Base-by-base conservation (phyloP, 306 rosid genomes). In the Prunus fruticosa region DNA sequence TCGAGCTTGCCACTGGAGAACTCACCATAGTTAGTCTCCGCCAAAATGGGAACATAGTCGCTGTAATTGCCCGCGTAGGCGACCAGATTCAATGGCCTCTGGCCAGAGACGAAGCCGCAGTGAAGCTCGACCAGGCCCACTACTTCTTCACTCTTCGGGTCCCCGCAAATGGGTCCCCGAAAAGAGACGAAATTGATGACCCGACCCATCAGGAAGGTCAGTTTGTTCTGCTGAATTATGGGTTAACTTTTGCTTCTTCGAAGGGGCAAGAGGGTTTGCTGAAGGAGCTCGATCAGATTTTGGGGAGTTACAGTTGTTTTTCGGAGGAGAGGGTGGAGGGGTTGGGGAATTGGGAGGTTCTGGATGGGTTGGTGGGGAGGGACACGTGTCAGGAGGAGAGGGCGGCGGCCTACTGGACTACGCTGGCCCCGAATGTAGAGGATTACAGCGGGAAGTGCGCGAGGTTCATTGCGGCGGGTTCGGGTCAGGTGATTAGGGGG, bases 401-500 rank as follows among this genome's bases (percentile, higher is more conserved):
- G 78, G 54, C 94, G 30, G 93, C 85, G 1, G 98, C 98, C 43
- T 93, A 90, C 30, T 91, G 98, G 98, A 88, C 96, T 0, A 93
- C 96, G 0, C 50, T 93, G 89, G 98, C 98, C 0, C 97, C 98
- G 0, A 93, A 93, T 69, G 98, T 93, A 6, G 97, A 93, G 52
- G 98, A 93, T 82, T 93, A 93, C 41, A 87, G 88, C 1, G 63
- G 91, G 0, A 8, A 75, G 3, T 84, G 85, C 11, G 96, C 93
- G 0, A 81, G 82, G 91, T 62, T 88, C 88, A 91, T 93, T 7
- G 98, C 97, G 4, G 80, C 93, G 0, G 98, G 98, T 12, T 93
- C 97, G 2, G 98, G 97, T 28, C 98, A 88, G 50, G 53, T 93
- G 64, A 78, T 93, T 1, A 74, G 91, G 65, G 65, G 98, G 30